A percentile compares a stretch with the other conserved stretches of the same genome.
These are phyloP conservation scores for Buxus sempervirens DNA, from an alignment of 164 flowering plant genomes.

Conservation along the genomic window DNA sequence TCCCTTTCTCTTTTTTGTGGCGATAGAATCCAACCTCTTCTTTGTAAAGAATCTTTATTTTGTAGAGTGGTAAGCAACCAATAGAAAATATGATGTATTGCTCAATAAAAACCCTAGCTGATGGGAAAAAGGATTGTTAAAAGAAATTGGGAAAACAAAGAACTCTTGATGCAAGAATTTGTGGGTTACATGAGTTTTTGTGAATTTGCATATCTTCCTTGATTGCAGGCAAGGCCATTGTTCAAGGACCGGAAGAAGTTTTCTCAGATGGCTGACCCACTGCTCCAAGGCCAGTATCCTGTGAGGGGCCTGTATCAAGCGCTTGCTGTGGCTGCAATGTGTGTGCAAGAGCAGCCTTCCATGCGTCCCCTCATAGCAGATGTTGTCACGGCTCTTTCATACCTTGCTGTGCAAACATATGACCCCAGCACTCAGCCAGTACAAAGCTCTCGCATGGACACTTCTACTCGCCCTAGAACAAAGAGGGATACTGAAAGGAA, in stretches of 20 bases:
- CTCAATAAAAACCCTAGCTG: too few relatives aligned
- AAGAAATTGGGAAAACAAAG: too few relatives aligned
- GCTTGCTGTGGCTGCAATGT: conserved; percentile 91
- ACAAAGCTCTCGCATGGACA: conserved; percentile 33
- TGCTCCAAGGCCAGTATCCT: conserved; percentile 75
- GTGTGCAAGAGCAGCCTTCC: conserved; percentile 86
- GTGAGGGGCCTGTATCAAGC: conserved; percentile 81
- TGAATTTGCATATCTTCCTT: background rate
- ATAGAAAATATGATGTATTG: too few relatives aligned
- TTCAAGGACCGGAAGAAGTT: conserved; percentile 74
- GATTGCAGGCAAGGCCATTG: conserved; percentile 74
- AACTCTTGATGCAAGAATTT: background rate
- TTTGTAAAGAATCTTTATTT: too few relatives aligned
- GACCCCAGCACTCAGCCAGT: conserved; percentile 43
- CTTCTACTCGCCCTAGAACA: conserved; percentile 42
- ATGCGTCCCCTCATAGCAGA: conserved; percentile 85
- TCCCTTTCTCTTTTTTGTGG: too few relatives aligned
- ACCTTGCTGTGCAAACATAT: conserved; percentile 66
- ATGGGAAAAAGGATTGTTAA: too few relatives aligned
- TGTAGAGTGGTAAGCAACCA: too few relatives aligned
- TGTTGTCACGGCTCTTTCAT: conserved; percentile 78
- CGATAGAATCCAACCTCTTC: too few relatives aligned
- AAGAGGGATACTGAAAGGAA: conserved; percentile 29
- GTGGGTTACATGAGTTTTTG: background rate
- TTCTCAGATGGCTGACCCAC: conserved; percentile 75